Evolutionary conservation across 345 rosid genomes (phyloP), one percentile per base, ranked within the genome.

Genomic region (Brassica nigra): DNA sequence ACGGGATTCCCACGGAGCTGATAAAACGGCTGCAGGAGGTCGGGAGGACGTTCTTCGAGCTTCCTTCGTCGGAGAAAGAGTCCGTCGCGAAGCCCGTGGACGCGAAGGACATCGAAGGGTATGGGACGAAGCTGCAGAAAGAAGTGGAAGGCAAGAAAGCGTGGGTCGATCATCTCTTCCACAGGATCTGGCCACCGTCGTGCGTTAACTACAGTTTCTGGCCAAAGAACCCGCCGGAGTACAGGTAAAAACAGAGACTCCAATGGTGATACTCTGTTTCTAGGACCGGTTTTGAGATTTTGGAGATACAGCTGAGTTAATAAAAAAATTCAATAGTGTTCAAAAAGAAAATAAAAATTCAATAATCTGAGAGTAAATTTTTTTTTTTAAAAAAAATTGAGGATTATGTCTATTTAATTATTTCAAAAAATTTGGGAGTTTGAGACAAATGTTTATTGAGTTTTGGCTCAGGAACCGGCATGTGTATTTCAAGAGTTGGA

Each of bases 121-220:
- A 93, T n/a, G 98, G 97, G 3, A 85, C 80, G 7, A 85, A 81
- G 63, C 72, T 89, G 9, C 90, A 83, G 68, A 88, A 86, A 73
- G 89, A 89, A 20, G 47, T 79, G 8, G 66, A 89, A 4, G 92
- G 86, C 2, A 92, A 86, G 68, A 90, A 90, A 76, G 80, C 83
- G 3, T 92, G 99, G 99, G 91, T 83, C 0, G 97, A 92, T 80
- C 94, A 92, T 74, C 88, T 92, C 64, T 95, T 95, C 57, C 97
- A 95, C 75, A 82, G 47, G 74, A 84, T 95, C 44, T 95, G 91
- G 95, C 99, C 99, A 30, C 92, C 90, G 54, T 70, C 86, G 0
- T 52, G 70, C 23, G 80, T 92, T 66, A 85, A 91, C 52, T 79
- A 90, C 78, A 70, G 57, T 15, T 95, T 87, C 79, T 92, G 97